Conservation (phyloP, 2,329 filamentous ascomycete genomes). For the Pseudocercospora crystallina region DNA sequence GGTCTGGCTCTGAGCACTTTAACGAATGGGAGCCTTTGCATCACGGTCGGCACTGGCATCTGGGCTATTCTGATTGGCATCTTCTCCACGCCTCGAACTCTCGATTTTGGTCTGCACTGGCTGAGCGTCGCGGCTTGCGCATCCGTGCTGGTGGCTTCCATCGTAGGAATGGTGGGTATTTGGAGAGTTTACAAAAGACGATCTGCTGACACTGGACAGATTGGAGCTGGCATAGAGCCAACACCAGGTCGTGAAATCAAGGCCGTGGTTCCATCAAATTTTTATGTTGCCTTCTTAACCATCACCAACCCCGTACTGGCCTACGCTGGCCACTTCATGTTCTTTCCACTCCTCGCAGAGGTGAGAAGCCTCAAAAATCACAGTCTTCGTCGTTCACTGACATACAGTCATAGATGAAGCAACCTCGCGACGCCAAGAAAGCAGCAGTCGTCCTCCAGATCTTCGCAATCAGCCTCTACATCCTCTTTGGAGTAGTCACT, state of each 20-base stretch:
- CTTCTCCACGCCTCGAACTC: conserved; percentile 50
- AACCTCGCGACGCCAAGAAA: conserved; percentile 51
- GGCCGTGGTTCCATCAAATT: conserved; percentile 40
- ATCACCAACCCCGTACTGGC: conserved; percentile 56
- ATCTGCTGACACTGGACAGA: conserved; percentile 19
- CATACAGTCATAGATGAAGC: conserved; percentile 45
- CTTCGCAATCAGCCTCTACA: conserved; percentile 53
- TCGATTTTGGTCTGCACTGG: conserved; percentile 48
- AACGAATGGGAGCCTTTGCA: conserved; percentile 49
- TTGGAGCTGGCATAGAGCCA: conserved; percentile 48
- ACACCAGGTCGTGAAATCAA: conserved; percentile 40
- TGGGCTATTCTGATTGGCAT: conserved; percentile 50
- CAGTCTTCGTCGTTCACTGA: neutral
- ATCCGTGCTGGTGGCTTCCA: conserved; percentile 51
- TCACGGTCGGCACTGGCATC: conserved; percentile 48
- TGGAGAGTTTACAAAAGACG: neutral
- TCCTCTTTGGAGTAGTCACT: conserved; percentile 52
- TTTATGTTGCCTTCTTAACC: conserved; percentile 47
- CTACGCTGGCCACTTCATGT: conserved; percentile 56
- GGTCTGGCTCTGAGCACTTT: conserved; percentile 51
- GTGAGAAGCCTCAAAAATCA: neutral
- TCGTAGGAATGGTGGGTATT: conserved; percentile 45
- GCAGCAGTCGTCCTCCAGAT: conserved; percentile 52
- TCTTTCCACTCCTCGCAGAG: conserved; percentile 52
- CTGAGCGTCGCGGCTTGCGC: conserved; percentile 46